Percentiles rank a stretch among this genome's conserved stretches.
phyloP scores from a whole-genome alignment of 257 asterid species.

The Penstemon davidsonii region DNA sequence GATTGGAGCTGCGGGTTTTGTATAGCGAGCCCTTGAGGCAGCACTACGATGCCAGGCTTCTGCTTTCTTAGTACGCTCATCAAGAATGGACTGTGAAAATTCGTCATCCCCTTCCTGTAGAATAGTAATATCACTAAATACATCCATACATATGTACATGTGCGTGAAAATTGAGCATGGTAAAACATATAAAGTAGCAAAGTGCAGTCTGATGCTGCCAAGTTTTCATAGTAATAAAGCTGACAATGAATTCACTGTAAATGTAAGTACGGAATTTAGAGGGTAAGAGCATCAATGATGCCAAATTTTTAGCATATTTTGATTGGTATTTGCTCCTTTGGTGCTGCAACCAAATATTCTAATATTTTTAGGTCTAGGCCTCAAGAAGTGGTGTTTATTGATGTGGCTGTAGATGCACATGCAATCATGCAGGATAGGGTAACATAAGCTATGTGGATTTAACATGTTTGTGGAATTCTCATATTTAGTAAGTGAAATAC shows the following conservation, averaged over 20 bases:
- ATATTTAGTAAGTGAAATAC: conserved; percentile 12
- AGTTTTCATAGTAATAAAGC: neutral
- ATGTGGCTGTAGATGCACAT: too few species aligned
- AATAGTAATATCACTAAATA: conserved; percentile 18
- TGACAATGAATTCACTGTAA: neutral
- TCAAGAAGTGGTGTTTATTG: too few species aligned
- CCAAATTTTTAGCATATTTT: neutral
- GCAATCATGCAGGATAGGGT: too few species aligned
- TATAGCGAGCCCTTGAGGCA: conserved; percentile 61
- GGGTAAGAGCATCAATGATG: neutral
- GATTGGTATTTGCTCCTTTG: neutral
- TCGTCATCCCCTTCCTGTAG: conserved; percentile 69
- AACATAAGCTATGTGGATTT: neutral
- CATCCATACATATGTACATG: conserved; percentile 14
- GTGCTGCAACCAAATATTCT: too few species aligned
- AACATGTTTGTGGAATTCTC: conserved; percentile 10
- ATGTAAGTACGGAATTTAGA: neutral
- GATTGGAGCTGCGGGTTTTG: conserved; percentile 79
- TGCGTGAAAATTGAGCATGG: conserved; percentile 1
- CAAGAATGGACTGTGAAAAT: conserved; percentile 58
- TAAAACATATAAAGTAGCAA: neutral
- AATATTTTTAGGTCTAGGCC: too few species aligned
- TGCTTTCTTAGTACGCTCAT: conserved; percentile 79
- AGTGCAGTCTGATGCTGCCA: conserved; percentile 6
- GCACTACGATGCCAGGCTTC: conserved; percentile 94